These are phyloP conservation scores for Penicillium pancosmium DNA, from an alignment of 495 filamentous ascomycete species.

Conservation along the genomic window DNA sequence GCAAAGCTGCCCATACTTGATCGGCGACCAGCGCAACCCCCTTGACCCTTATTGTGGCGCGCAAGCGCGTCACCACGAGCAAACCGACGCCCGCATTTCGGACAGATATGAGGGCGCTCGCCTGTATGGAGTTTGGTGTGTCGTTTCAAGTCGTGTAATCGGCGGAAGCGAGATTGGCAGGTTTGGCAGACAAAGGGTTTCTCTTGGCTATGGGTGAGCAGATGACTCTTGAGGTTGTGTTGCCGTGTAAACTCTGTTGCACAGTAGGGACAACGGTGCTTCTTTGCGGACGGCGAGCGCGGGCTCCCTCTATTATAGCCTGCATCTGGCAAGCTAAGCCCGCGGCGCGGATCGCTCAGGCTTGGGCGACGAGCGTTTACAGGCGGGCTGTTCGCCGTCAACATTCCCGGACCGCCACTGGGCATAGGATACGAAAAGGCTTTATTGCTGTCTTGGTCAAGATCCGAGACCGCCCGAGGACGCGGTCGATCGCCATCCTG, in stretches of 20 bases:
- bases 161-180: slow-evolving; percentile 86
- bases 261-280: slow-evolving; percentile 96
- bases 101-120: slow-evolving; percentile 91
- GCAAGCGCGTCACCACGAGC: slow-evolving; percentile 94
- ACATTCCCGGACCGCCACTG: slow-evolving; percentile 25
- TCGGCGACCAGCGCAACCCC: slow-evolving; percentile 89
- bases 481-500: slow-evolving; percentile 46
- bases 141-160: slow-evolving; percentile 93
- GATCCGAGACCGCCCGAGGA: slow-evolving; percentile 39
- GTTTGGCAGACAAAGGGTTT: slow-evolving; percentile 93
- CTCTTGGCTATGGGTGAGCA: slow-evolving; percentile 97
- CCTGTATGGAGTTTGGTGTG: slow-evolving; percentile 97
- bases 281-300: slow-evolving; percentile 77
- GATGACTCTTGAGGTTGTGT: slow-evolving; percentile 98
- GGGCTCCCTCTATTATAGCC: slow-evolving; percentile 62
- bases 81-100: slow-evolving; percentile 91
- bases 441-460: slow-evolving; percentile 52
- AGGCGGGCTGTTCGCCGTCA: neutral
- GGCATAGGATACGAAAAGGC: slow-evolving; percentile 58
- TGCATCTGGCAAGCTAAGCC: slow-evolving; percentile 76
- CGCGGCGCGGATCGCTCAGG: slow-evolving; percentile 57
- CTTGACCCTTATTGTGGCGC: slow-evolving; percentile 92
- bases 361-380: neutral
- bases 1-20: slow-evolving; percentile 85
- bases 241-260: slow-evolving; percentile 95